A percentile compares a stretch with the other conserved stretches of the same genome.
These are phyloP conservation scores for Lecanoromycetidae sp. DNA, from an alignment of 2,329 filamentous ascomycete species.

Conservation along the genomic window DNA sequence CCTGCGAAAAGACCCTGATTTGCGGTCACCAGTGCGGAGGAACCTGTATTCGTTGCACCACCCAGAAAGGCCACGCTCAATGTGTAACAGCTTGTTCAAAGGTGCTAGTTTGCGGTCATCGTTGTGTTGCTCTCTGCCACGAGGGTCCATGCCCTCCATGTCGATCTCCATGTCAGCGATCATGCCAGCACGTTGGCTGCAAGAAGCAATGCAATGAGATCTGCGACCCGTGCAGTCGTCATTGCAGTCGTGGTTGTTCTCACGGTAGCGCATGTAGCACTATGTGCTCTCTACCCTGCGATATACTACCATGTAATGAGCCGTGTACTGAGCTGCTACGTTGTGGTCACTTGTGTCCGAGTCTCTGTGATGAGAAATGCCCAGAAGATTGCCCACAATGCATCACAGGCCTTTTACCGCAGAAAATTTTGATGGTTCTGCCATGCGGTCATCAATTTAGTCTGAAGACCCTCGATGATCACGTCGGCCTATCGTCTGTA, in stretches of 20 bases:
- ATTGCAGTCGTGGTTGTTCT: constrained; percentile 8
- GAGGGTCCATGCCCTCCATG: constrained; percentile 15
- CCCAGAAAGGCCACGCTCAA: background rate
- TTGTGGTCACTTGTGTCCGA: constrained; percentile 17
- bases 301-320: constrained; percentile 14
- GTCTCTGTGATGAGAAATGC: constrained; percentile 17
- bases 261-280: constrained; percentile 8
- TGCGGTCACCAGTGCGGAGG: constrained; percentile 15
- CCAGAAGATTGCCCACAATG: constrained; percentile 10
- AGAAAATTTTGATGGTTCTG: constrained; percentile 9
- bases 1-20: constrained; percentile 1
- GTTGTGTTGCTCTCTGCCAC: constrained; percentile 13
- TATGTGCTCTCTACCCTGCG: constrained; percentile 16
- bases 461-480: constrained; percentile 10
- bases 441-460: constrained; percentile 17
- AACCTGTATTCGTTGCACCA: constrained; percentile 7
- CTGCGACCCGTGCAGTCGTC: constrained; percentile 15
- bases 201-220: constrained; percentile 6
- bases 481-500: constrained; percentile 2
- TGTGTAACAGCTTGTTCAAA: constrained; percentile 12
- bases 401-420: background rate
- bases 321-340: constrained; percentile 10
- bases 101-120: constrained; percentile 13
- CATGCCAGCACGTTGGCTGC: constrained; percentile 15
- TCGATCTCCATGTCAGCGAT: constrained; percentile 7